Percentiles rank a stretch among this genome's conserved stretches.
These are phyloP conservation scores for Lactarius vividus DNA, from an alignment of 768 basidiomycete genomes.

Conservation along the genomic window DNA sequence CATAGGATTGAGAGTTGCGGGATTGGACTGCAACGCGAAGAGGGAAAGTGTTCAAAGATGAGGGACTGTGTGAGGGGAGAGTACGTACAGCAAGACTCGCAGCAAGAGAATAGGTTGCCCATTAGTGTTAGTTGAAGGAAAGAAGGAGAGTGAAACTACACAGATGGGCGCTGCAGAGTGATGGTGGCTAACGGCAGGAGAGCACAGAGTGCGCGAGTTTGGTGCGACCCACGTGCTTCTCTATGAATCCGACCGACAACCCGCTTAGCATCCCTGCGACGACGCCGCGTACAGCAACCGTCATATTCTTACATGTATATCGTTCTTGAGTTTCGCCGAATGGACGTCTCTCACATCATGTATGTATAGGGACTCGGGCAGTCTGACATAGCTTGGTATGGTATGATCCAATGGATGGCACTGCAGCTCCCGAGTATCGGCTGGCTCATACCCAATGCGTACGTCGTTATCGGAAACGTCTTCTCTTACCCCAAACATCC, in stretches of 20 bases:
- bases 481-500: background rate
- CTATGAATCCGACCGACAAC: background rate
- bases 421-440: constrained; percentile 39
- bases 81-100: constrained; percentile 75
- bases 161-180: constrained; percentile 15
- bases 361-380: constrained; percentile 41
- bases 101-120: constrained; percentile 79
- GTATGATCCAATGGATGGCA: constrained; percentile 37
- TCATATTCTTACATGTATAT: constrained; percentile 35
- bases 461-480: constrained; percentile 15
- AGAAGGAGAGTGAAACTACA: constrained; percentile 5
- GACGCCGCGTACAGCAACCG: constrained; percentile 29
- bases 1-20: constrained; percentile 82
- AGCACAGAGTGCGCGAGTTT: background rate
- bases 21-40: constrained; percentile 55
- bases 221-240: constrained; percentile 13
- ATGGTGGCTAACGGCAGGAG: constrained; percentile 16
- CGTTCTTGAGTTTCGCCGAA: background rate
- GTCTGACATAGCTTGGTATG: constrained; percentile 38
- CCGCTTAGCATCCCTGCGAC: constrained; percentile 23
- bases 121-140: constrained; percentile 37
- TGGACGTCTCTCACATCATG: background rate
- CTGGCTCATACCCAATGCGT: constrained; percentile 48
- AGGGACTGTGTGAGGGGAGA: constrained; percentile 14
- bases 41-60: constrained; percentile 11